A percentile compares a stretch with the other conserved stretches of the same genome.
Evolutionary conservation across 371 early-diverging fungal genomes (phyloP).

Genomic region (Mortierella sp.): DNA sequence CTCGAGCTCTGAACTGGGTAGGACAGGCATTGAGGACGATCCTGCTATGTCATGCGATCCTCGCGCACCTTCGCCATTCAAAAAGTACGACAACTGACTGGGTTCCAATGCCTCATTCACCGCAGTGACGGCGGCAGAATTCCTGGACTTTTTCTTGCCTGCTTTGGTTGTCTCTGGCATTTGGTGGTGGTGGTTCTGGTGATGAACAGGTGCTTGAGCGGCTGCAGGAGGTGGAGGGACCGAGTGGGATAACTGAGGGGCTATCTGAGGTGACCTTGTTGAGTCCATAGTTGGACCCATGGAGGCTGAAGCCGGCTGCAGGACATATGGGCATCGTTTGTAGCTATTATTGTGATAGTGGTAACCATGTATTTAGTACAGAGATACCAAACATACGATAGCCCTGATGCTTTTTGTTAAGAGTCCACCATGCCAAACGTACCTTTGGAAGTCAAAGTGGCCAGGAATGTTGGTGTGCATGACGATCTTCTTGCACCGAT

Average conservation of each 20-base stretch:
- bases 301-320: slow-evolving; percentile 52
- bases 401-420: too few relatives aligned
- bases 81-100: slow-evolving; percentile 9
- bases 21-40: slow-evolving; percentile 15
- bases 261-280: slow-evolving; percentile 30
- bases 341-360: slow-evolving; percentile 52
- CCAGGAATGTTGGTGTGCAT: slow-evolving; percentile 82
- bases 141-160: slow-evolving; percentile 11
- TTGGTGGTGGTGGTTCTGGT: slow-evolving; percentile 3
- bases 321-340: slow-evolving; percentile 65
- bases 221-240: background rate
- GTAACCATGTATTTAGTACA: background rate
- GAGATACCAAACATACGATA: background rate
- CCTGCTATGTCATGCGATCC: slow-evolving; percentile 35
- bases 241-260: slow-evolving; percentile 18
- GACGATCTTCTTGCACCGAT: slow-evolving; percentile 78
- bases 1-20: background rate
- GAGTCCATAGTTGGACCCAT: slow-evolving; percentile 2
- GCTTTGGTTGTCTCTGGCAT: slow-evolving; percentile 2
- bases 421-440: too few relatives aligned
- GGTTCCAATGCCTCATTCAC: background rate
- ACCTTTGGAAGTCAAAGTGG: slow-evolving; percentile 79
- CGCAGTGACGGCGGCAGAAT: background rate
- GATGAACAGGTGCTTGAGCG: background rate
- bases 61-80: slow-evolving; percentile 7